These are phyloP conservation scores for Urochloa ruziziensis DNA, from an alignment of 176 grass and related monocot genomes.

Conservation along the genomic window DNA sequence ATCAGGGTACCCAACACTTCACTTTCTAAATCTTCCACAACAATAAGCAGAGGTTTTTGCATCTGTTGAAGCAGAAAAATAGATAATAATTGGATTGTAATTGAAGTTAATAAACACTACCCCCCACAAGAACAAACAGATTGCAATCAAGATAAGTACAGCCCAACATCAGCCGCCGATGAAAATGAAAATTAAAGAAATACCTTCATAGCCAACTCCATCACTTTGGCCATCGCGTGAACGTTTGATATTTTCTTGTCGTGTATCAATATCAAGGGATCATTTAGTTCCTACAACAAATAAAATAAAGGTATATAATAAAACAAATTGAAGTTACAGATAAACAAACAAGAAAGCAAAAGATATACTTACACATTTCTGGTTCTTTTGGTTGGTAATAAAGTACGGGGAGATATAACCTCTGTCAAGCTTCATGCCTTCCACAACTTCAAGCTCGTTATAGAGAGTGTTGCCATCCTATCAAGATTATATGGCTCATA, in stretches of 20 bases:
- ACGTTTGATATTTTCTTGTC: constrained; percentile 91
- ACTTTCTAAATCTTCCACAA: constrained; percentile 93
- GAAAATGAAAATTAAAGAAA: constrained; percentile 7
- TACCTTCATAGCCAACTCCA: constrained; percentile 85
- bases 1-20: constrained; percentile 86
- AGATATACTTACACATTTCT: constrained; percentile 89
- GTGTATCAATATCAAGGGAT: constrained; percentile 91
- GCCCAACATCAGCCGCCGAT: background rate
- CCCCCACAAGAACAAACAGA: background rate
- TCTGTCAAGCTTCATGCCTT: constrained; percentile 95
- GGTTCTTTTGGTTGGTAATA: constrained; percentile 77
- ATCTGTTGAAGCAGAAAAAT: constrained; percentile 46
- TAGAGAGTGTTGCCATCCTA: constrained; percentile 94
- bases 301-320: background rate
- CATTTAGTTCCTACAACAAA: constrained; percentile 70
- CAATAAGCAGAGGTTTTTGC: constrained; percentile 89
- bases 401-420: constrained; percentile 99
- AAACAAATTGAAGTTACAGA: background rate
- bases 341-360: background rate
- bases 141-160: background rate
- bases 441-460: constrained; percentile 96
- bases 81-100: background rate
- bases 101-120: background rate
- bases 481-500: constrained; percentile 5
- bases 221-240: constrained; percentile 70